Base-by-base conservation (phyloP, 1,139 yeast species). In the Pichia sp. region DNA sequence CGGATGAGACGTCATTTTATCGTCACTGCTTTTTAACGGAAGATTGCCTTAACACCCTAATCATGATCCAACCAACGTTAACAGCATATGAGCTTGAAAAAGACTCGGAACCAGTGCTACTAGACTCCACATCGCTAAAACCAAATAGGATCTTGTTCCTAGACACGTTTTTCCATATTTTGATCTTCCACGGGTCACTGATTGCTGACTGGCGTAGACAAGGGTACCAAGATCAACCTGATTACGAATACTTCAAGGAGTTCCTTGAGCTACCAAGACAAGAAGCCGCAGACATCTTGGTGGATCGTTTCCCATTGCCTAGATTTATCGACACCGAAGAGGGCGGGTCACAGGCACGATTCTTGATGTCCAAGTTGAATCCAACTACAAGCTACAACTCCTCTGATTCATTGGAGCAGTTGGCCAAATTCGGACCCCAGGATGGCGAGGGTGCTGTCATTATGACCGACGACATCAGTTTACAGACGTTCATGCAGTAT, bases 301-400 rank as follows among this genome's bases (percentile, higher is more conserved):
- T 80, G 58, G 92, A 85, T 63, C 70, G 93, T 58, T 84, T 84
- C 73, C 90, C 90, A 16, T 73, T 85, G 58, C 90, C 90, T 1
- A 73, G 90, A 60, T 85, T 84, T 62, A 82, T 85, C 55, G 89
- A 84, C 64, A 82, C 88, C 50, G 88, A 85, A 61, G 89, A 85
- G 63, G 87, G 89, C 49, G 90, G 90, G 2, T 82, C 88, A 0
- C 93, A 86, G 63, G 90, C 93, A 0, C 75, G 95, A 65, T 87
- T 87, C 66, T 73, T 87, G 58, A 80, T 83, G 78, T 85, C 90
- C 2, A 84, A 85, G 66, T 73, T 87, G 63, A 87, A 86, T 66
- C 95, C 95, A 16, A 80, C 89, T 29, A 81, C 84, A 11, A 80
- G 81, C 49, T 84, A 84, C 62, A 76, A 80, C 41, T 34, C 34